A percentile compares a stretch with the other conserved stretches of the same genome.
Evolutionary conservation across 1,284 basidiomycete species (phyloP).

Genomic region (Tylopilus sp.): DNA sequence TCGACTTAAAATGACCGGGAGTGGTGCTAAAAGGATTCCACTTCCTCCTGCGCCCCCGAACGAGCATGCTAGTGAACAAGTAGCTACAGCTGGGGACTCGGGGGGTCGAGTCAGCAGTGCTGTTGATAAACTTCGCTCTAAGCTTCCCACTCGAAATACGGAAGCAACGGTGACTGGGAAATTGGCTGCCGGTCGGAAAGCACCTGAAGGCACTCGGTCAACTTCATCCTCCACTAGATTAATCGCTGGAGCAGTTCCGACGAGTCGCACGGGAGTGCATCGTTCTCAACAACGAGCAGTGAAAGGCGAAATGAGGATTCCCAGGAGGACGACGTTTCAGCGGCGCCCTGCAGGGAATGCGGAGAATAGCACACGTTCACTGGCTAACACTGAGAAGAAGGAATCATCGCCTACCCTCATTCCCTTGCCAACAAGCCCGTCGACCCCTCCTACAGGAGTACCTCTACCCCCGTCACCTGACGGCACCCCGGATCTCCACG

Average conservation of each 20-base stretch:
- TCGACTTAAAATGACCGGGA: constrained; percentile 21
- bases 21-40: constrained; percentile 37
- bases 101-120: background rate
- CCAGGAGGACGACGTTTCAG: background rate
- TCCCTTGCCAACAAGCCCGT: constrained; percentile 33
- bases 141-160: constrained; percentile 9
- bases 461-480: constrained; percentile 32
- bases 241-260: background rate
- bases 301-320: constrained; percentile 13
- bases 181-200: constrained; percentile 9
- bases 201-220: constrained; percentile 4
- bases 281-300: constrained; percentile 14
- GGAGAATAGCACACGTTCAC: constrained; percentile 15
- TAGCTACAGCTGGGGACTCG: background rate
- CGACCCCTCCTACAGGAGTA: constrained; percentile 19
- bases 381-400: constrained; percentile 14
- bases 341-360: constrained; percentile 10
- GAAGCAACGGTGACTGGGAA: constrained; percentile 3
- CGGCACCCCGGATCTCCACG: background rate
- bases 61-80: constrained; percentile 7
- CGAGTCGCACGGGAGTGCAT: background rate
- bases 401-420: constrained; percentile 22
- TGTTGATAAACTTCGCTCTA: constrained; percentile 11
- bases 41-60: constrained; percentile 23
- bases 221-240: constrained; percentile 13